Evolutionary conservation across 2,329 filamentous ascomycete species (phyloP), one percentile per base, ranked within the genome.

Genomic region (Fusarium subglutinans): DNA sequence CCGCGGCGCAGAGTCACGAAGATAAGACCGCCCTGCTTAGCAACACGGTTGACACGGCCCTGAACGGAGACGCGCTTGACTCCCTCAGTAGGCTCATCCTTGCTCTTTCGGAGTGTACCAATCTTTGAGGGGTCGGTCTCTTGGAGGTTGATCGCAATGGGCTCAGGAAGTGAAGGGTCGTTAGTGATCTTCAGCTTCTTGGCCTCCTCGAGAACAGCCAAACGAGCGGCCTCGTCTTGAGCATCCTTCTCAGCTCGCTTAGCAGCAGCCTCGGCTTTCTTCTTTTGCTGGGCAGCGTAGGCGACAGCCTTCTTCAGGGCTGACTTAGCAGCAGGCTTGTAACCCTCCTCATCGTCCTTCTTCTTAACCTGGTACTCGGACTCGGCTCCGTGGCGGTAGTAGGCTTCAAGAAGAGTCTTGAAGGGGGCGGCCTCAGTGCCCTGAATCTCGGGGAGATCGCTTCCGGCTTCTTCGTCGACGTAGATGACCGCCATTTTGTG

Each of bases 1-100:
- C 96, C 95, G 79, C 96, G 94, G 73, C 91, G 88, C 70, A 98
- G 87, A 22, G 92, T 96, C 79, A 98, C 87, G 84, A 98, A 98
- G 65, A 94, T 91, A 71, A 94, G 89, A 77, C 93, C 92, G 83
- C 95, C 96, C 84, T 98, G 95, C 75, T 90, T 88, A 73, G 94
- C 89, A 81, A 95, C 85, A 70, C 94, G 90, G 84, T 97, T 94
- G 58, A 98, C 94, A 75, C 95, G 90, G 63, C 95, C 95, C 74
- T 92, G 89, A 28, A 98, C 93, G 76, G 91, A 90, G 66, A 97
- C 93, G 61, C 94, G 50, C 76, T 77, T 54, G 61, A 79, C 67
- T 62, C 70, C 66, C 59, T 76, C 61, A 40, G 61, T 10, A 28
- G 75, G 70, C 60, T 79, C 79, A 26, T 80, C 86, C 83, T 75